Percentiles rank a stretch among this genome's conserved stretches.
Conservation (phyloP, 2,329 filamentous ascomycete genomes). For the Alternaria atra region DNA sequence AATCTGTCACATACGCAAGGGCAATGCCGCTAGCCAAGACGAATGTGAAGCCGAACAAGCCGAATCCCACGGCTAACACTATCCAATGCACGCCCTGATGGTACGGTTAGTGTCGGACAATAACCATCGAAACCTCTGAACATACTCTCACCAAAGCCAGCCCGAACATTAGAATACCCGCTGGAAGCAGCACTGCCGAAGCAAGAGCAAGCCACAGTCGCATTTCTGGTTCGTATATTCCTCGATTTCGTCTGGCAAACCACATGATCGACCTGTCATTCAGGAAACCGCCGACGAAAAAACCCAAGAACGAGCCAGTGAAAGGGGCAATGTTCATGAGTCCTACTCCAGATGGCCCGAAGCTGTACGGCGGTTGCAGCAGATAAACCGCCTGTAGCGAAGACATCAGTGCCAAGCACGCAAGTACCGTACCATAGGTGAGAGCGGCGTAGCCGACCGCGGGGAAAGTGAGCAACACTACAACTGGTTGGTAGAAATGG, state of each 20-base stretch:
- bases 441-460: constrained; percentile 50
- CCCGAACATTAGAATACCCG: constrained; percentile 54
- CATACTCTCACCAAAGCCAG: constrained; percentile 34
- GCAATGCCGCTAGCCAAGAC: constrained; percentile 46
- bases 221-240: constrained; percentile 58
- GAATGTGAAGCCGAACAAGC: constrained; percentile 51
- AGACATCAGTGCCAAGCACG: constrained; percentile 52
- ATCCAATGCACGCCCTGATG: constrained; percentile 36
- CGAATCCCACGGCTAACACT: constrained; percentile 49
- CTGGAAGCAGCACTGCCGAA: constrained; percentile 43
- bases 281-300: constrained; percentile 30
- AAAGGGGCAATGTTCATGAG: constrained; percentile 54
- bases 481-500: constrained; percentile 50
- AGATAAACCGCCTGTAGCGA: constrained; percentile 51
- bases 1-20: constrained; percentile 54
- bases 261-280: constrained; percentile 38
- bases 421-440: constrained; percentile 48
- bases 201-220: constrained; percentile 53
- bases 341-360: constrained; percentile 50
- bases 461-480: constrained; percentile 51
- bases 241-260: constrained; percentile 49
- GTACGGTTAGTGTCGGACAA: constrained; percentile 1
- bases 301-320: constrained; percentile 51
- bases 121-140: constrained; percentile 3
- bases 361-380: constrained; percentile 53